Conservation (phyloP, 2,329 filamentous ascomycete species). For the Clonostachys rosea region DNA sequence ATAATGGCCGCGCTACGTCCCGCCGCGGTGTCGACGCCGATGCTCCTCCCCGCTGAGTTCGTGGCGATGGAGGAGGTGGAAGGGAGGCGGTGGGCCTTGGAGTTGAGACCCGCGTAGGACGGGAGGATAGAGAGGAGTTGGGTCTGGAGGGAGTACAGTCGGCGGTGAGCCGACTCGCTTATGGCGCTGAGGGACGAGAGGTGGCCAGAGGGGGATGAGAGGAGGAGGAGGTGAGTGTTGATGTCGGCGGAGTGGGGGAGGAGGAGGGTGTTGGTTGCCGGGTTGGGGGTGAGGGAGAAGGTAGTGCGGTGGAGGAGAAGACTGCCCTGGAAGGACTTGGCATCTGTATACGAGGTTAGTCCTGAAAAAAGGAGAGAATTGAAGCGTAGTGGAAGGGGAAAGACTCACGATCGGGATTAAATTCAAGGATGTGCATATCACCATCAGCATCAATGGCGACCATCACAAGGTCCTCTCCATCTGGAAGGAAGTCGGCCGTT, state of each 20-base stretch:
- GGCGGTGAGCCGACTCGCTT: slow-evolving; percentile 75
- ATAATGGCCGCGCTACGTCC: slow-evolving; percentile 68
- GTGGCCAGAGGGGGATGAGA: slow-evolving; percentile 72
- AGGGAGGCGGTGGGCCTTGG: slow-evolving; percentile 66
- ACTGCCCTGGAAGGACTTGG: slow-evolving; percentile 86
- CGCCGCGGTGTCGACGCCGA: slow-evolving; percentile 53
- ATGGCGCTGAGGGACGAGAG: slow-evolving; percentile 74
- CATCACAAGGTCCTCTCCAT: slow-evolving; percentile 77
- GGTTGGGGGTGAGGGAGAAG: slow-evolving; percentile 79
- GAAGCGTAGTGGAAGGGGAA: background rate
- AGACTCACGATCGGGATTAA: slow-evolving; percentile 83
- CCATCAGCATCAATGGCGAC: slow-evolving; percentile 80
- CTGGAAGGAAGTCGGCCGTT: slow-evolving; percentile 82
- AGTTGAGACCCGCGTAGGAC: slow-evolving; percentile 76
- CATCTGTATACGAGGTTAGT: slow-evolving; percentile 52
- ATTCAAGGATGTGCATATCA: slow-evolving; percentile 85
- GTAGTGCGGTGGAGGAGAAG: slow-evolving; percentile 81
- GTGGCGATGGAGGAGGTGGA: slow-evolving; percentile 23
- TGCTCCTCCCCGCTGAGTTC: slow-evolving; percentile 33
- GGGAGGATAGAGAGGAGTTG: slow-evolving; percentile 75
- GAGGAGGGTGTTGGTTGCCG: slow-evolving; percentile 69
- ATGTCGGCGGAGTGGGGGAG: slow-evolving; percentile 60
- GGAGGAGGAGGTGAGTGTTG: slow-evolving; percentile 51
- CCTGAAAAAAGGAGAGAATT: slow-evolving; percentile 5
- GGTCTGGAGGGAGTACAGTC: slow-evolving; percentile 74